Percentiles rank a stretch among this genome's conserved stretches.
These are phyloP conservation scores for Ceratocystis papillata DNA, from an alignment of 2,329 filamentous ascomycete species.

Conservation along the genomic window DNA sequence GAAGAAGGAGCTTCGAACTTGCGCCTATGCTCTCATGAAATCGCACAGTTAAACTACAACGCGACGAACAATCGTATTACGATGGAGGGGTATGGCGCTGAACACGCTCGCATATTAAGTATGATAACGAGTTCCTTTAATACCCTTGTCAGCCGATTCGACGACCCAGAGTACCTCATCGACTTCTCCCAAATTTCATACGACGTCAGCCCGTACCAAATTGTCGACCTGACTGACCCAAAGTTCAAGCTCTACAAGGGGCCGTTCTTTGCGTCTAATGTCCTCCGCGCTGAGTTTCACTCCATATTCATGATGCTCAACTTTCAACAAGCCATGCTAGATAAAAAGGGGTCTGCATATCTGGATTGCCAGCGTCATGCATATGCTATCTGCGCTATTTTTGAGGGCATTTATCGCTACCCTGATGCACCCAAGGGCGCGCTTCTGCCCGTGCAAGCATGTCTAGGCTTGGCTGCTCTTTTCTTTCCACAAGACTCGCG, in stretches of 20 bases:
- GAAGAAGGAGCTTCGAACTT: conserved; percentile 56
- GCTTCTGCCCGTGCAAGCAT: conserved; percentile 62
- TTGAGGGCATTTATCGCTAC: conserved; percentile 66
- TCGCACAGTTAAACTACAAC: conserved; percentile 64
- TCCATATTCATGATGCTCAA: conserved; percentile 71
- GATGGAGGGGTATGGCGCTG: conserved; percentile 51
- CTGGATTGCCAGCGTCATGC: conserved; percentile 52
- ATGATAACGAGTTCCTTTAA: conserved; percentile 49
- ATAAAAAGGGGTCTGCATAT: conserved; percentile 40
- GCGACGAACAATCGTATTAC: conserved; percentile 54
- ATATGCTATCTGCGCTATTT: conserved; percentile 62
- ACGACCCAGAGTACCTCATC: conserved; percentile 47
- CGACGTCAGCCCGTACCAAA: conserved; percentile 15
- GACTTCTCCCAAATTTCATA: conserved; percentile 47
- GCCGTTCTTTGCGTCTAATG: conserved; percentile 63
- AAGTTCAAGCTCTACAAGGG: conserved; percentile 60
- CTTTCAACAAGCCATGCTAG: conserved; percentile 54
- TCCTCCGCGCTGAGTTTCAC: conserved; percentile 65
- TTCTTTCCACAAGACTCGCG: conserved; percentile 66
- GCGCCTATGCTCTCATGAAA: conserved; percentile 66
- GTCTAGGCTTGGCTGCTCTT: conserved; percentile 62
- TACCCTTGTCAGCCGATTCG: conserved; percentile 38
- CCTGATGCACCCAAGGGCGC: conserved; percentile 58
- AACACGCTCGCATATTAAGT: conserved; percentile 46
- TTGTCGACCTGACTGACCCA: conserved; percentile 61